Percentiles rank a stretch among this genome's conserved stretches.
Conservation (phyloP, 306 rosid species). For the Prunus fruticosa region DNA sequence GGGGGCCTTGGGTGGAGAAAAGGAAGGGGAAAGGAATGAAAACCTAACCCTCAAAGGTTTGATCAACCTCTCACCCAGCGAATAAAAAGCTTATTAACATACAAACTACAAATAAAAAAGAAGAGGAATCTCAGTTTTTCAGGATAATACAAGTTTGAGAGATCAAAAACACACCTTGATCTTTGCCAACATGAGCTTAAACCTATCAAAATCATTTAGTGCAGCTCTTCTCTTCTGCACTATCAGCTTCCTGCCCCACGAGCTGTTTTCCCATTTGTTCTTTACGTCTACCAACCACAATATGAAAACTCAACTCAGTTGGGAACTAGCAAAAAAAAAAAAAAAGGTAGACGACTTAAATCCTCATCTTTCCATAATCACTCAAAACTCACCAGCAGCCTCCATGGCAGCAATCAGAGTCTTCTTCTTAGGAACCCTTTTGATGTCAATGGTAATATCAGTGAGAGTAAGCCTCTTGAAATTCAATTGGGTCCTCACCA, state of each 20-base stretch:
- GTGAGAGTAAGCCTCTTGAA: conserved; percentile 54
- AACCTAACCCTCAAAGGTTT: background rate
- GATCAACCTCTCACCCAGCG: background rate
- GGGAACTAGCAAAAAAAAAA: background rate
- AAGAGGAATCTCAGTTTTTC: background rate
- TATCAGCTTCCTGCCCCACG: conserved; percentile 54
- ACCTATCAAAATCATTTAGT: conserved; percentile 51
- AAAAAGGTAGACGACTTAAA: background rate
- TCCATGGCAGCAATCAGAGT: conserved; percentile 43
- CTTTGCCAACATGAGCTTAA: conserved; percentile 57
- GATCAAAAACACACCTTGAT: conserved; percentile 31
- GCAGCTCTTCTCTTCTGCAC: conserved; percentile 50
- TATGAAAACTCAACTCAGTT: conserved; percentile 2
- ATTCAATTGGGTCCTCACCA: conserved; percentile 51
- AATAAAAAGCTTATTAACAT: background rate
- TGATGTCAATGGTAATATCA: conserved; percentile 46
- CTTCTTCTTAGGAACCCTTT: conserved; percentile 49
- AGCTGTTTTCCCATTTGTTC: conserved; percentile 56
- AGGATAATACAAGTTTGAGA: background rate
- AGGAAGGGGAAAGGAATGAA: background rate
- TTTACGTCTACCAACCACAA: conserved; percentile 38
- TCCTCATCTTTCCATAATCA: background rate
- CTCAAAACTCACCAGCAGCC: conserved; percentile 35
- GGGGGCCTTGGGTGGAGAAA: background rate
- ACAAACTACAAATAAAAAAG: background rate